Base-by-base conservation (phyloP, 2,329 filamentous ascomycete species). In the Fonsecaea erecta region DNA sequence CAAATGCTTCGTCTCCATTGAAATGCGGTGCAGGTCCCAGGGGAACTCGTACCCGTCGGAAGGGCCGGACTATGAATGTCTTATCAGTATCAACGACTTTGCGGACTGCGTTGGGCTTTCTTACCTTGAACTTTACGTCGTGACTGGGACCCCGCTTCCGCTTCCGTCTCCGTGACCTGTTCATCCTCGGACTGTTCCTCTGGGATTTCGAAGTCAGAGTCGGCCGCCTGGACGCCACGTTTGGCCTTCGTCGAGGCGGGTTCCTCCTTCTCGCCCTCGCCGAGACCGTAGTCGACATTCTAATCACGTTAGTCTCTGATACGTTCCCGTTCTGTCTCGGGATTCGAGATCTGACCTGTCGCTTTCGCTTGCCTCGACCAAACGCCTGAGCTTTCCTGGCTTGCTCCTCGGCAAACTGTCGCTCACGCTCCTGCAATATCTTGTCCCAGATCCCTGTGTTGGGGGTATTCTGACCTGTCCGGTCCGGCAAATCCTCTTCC, bases 351-450 rank as follows among this genome's bases (percentile, higher is more conserved):
- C 81, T 77, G 77, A 85, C 83, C 70, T 82, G 80, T 66, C 90
- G 86, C 69, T 88, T 88, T 70, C 95, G 86, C 69, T 92, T 91
- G 43, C 95, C 95, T 65, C 95, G 87, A 11, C 95, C 95, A 54
- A 97, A 86, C n/a, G 86, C 86, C 75, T 96, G 87, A 55, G 88
- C 84, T 64, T 88, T 87, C 16, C 81, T 83, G 35, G 88, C 88
- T 7, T 88, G 87, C 72, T 93, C 88, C 62, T 87, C 86, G n/a
- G 86, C 84, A 2, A 93, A 93, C 61, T 90, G 87, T 48, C 86
- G 87, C 76, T 96, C 92, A 68, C 95, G 88, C 74, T 96, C 86
- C 60, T 88, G 87, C 37, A 99, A 82, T 65, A 99, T 97, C 71
- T 89, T 89, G 60, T 96, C 93, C 96, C 96, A 99, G 0, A 96